phyloP scores from a whole-genome alignment of 306 rosid genomes.

The Dalbergia cultrata region DNA sequence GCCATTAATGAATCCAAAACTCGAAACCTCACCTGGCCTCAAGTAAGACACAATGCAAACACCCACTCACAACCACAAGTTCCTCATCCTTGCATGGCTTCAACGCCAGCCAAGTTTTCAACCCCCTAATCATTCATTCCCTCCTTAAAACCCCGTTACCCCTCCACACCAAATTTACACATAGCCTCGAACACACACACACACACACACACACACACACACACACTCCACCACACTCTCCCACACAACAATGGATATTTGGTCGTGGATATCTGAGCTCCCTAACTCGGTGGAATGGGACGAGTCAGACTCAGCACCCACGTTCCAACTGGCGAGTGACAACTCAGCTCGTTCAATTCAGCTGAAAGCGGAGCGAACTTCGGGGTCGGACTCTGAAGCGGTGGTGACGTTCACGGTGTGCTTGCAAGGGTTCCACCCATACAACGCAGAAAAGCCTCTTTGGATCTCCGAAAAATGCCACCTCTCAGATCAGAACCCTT shows the following conservation, averaged over 20 bases:
- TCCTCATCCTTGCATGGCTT: constrained; percentile 59
- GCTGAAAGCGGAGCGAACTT: constrained; percentile 64
- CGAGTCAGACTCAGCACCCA: constrained; percentile 55
- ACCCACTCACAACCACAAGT: constrained; percentile 54
- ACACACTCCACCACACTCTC: too few relatives aligned
- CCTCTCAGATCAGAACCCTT: constrained; percentile 71
- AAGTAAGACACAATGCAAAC: constrained; percentile 46
- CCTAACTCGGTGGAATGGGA: constrained; percentile 66
- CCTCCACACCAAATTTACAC: not conserved
- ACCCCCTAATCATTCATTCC: constrained; percentile 58
- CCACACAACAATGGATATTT: constrained; percentile 61
- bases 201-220: not conserved
- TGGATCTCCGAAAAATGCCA: constrained; percentile 82
- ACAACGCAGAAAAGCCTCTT: constrained; percentile 51
- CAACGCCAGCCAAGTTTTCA: constrained; percentile 56
- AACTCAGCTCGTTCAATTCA: constrained; percentile 58
- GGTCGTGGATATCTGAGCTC: constrained; percentile 91
- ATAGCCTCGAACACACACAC: not conserved
- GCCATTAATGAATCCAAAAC: constrained; percentile 55
- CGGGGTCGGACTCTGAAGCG: constrained; percentile 59
- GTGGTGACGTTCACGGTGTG: constrained; percentile 63
- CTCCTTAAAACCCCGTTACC: constrained; percentile 48
- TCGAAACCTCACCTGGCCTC: not conserved
- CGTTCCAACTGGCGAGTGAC: constrained; percentile 64
- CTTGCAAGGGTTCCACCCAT: constrained; percentile 68